Evolutionary conservation across 208 protist species (phyloP), one percentile per base, ranked within the genome.

Genomic region (Leishmania aethiopica): DNA sequence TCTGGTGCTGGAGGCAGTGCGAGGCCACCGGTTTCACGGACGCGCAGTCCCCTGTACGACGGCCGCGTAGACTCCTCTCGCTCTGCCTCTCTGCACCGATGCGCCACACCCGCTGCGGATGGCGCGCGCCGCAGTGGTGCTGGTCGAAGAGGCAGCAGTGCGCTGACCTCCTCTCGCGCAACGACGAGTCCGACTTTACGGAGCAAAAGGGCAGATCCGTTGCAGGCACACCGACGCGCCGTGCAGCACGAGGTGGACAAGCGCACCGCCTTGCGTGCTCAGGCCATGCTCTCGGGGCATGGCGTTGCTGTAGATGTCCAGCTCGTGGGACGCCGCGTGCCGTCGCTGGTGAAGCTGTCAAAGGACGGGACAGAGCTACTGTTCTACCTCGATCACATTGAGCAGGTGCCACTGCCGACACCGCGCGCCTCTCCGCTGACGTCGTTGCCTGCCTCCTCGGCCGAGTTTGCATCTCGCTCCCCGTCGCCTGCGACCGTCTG

Each of bases 281-380:
- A 79, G 62, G 55, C 64, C n/a, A 49, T 76, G 59, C 79, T 92
- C 15, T 45, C 55, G 13, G 40, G 86, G 70, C 67, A 82, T 22
- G 89, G 89, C 35, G 69, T 92, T 1, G 42, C 49, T 0, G 86
- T 92, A 0, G 49, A 79, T 17, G 84, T 92, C 35, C 82, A 85
- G 69, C 84, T 90, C 40, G 57, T 70, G 1, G 76, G 82, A 11
- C 77, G 49, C 17, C 53, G 74, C 0, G 79, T 93, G 25, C 87
- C 89, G 0, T 64, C 86, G 1, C 75, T 87, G 4, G 71, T 90
- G 71, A 84, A 80, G 62, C 70, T 93, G 59, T 91, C 90, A 6
- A 66, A 35, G 15, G 90, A 95, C 80, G 55, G 62, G 2, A 53
- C 47, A 70, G 89, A 95, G 73, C 60, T 95, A 51, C 81, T 89